Base-by-base conservation (phyloP, 768 basidiomycete species). In the Mycena floridula region DNA sequence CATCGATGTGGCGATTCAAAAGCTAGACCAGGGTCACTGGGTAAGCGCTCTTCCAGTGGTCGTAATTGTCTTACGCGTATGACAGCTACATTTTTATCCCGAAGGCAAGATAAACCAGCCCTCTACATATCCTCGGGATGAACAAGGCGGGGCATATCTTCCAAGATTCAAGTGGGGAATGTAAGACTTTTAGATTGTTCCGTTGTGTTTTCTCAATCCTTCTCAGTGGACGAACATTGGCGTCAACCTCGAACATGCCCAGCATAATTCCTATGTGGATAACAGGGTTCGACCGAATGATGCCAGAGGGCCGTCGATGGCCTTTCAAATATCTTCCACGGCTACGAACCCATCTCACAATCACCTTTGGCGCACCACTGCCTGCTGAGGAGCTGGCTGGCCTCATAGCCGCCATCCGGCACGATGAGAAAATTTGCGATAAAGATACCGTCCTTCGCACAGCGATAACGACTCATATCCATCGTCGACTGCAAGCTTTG, bases 111-210 rank as follows among this genome's bases (percentile, higher is more conserved):
- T 96, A 38, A 85, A 86, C 56, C 94, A 91, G 57, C 76, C 82
- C 16, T 48, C 66, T n/a, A 61, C 60, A 9, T 81, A 84, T 57
- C 57, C 60, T 28, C 59, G 56, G 40, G 63, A 65, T 40, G 57
- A 54, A 27, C 54, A 67, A 45, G 79, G 80, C 9, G 49, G 67
- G 5, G 67, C 72, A 15, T 61, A 60, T 52, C 62, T 96, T 42
- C 72, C 81, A 6, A 72, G 89, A 38, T 95, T 96, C 64, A 96
- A 94, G 69, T 97, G 94, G 94, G 94, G 94, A 46, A 69, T 94
- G 92, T 94, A 59, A 63, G 92, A 82, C 32, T 30, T 48, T 37
- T 13, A 37, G 22, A 13, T 39, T 25, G 42, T 18, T 41, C 23
- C 25, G 15, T 39, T 39, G 32, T 39, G 30, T 27, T 22, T 37